Base-by-base conservation (phyloP, 768 basidiomycete species). In the Phaeotremella fagi region DNA sequence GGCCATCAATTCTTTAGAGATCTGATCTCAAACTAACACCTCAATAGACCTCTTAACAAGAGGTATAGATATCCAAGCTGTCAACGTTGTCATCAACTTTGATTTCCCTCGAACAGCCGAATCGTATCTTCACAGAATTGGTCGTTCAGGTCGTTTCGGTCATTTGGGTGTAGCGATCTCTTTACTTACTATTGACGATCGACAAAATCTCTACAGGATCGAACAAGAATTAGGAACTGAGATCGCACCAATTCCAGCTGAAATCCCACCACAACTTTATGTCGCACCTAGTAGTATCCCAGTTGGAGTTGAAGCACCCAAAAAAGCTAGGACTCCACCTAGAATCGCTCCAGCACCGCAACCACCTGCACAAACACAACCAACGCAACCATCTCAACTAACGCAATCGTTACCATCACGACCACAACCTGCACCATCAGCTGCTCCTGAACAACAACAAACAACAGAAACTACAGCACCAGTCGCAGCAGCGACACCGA, bases 21-120 rank as follows among this genome's bases (percentile, higher is more conserved):
- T n/a, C 15, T 27, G 5, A 9, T 41, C 22, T 18, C 20, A 22
- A 9, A 15, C 18, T 56, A 15, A n/a, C 20, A 0, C 37, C 12
- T 12, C 18, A 12, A 35, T 57, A 48, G 94, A 99, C 77, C 84
- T 99, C 59, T 85, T 99, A 70, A 99, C 94, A 22, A 88, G 94
- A 62, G 94, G 94, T 78, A 99, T 99, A 75, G 94, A 99, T 76
- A 99, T 99, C 73, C 95, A 97, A 78, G 95, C 94, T 54, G 94
- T 99, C 58, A 99, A 99, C 77, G 95, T 98, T 74, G 94, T 99
- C 70, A 97, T 99, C 82, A 98, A 97, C 78, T 99, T 99, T 71
- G 94, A 99, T 75, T 95, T 98, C 77, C 94, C 94, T 56, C 95
- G 97, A 81, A 97, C 92, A 74, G 88, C 90, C 56, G 95, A 99